phyloP scores from a whole-genome alignment of 306 rosid genomes.

The Alnus rubra region DNA sequence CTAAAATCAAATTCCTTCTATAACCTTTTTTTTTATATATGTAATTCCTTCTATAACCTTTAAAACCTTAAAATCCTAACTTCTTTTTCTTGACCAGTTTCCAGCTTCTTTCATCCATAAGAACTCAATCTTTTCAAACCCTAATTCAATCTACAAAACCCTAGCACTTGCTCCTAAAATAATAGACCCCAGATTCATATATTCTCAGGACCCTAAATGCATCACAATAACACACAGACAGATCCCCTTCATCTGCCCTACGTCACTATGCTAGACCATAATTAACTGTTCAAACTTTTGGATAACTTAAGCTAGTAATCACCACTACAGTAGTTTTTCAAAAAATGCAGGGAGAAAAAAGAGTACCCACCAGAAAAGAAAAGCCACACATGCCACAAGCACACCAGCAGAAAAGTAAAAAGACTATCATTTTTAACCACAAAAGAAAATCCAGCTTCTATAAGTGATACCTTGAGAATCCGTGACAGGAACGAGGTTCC shows the following conservation, averaged over 20 bases:
- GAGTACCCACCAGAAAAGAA: not conserved
- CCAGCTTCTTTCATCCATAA: not conserved
- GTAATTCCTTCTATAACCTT: not conserved
- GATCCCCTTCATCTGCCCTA: not conserved
- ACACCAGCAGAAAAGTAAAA: not conserved
- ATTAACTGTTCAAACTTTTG: not conserved
- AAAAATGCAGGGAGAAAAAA: not conserved
- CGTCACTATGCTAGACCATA: not conserved
- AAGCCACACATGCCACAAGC: not conserved
- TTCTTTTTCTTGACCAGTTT: not conserved
- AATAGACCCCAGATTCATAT: not conserved
- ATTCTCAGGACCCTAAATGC: not conserved
- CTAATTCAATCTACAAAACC: no score
- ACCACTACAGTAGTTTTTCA: not conserved
- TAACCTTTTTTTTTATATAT: no score
- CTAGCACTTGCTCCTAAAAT: no score
- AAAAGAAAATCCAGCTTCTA: not conserved
- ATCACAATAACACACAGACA: not conserved
- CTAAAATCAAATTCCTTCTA: not conserved
- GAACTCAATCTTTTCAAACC: no score
- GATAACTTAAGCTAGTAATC: not conserved
- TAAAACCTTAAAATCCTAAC: not conserved
- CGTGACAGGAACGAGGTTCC: slow-evolving; percentile 94
- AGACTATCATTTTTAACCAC: not conserved
- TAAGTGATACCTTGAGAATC: slow-evolving; percentile 75